These are phyloP conservation scores for Fomitopsis pulvina DNA, from an alignment of 768 basidiomycete genomes.

Conservation along the genomic window DNA sequence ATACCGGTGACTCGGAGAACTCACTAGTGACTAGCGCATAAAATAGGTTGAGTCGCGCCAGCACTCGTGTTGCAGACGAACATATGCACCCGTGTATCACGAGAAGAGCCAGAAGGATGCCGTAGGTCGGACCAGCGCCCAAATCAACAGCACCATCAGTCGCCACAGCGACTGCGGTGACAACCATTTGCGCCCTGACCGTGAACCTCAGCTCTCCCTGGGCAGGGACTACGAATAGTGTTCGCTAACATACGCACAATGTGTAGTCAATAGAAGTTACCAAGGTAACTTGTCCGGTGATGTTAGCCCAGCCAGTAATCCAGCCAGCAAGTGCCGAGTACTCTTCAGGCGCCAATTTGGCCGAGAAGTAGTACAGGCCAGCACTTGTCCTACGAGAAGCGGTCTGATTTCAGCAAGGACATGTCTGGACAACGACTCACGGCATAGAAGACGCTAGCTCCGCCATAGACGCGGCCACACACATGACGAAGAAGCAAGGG, in stretches of 20 bases:
- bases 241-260: slow-evolving; percentile 28
- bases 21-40: slow-evolving; percentile 60
- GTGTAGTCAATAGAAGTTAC: slow-evolving; percentile 72
- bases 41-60: slow-evolving; percentile 60
- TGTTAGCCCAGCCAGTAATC: slow-evolving; percentile 68
- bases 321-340: slow-evolving; percentile 57
- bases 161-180: slow-evolving; percentile 56
- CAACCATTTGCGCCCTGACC: slow-evolving; percentile 64
- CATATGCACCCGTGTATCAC: slow-evolving; percentile 60
- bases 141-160: slow-evolving; percentile 45
- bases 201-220: neutral
- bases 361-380: slow-evolving; percentile 72
- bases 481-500: slow-evolving; percentile 58
- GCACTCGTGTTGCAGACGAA: slow-evolving; percentile 57
- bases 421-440: slow-evolving; percentile 32
- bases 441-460: slow-evolving; percentile 71
- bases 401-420: neutral
- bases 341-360: slow-evolving; percentile 57
- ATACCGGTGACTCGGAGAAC: slow-evolving; percentile 8
- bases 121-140: slow-evolving; percentile 56
- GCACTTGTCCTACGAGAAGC: slow-evolving; percentile 52
- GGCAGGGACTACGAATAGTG: neutral
- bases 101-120: slow-evolving; percentile 56
- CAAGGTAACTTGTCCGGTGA: slow-evolving; percentile 61
- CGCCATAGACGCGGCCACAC: slow-evolving; percentile 66